Conservation (phyloP, 768 basidiomycete genomes). For the Rubroboletus satanas region DNA sequence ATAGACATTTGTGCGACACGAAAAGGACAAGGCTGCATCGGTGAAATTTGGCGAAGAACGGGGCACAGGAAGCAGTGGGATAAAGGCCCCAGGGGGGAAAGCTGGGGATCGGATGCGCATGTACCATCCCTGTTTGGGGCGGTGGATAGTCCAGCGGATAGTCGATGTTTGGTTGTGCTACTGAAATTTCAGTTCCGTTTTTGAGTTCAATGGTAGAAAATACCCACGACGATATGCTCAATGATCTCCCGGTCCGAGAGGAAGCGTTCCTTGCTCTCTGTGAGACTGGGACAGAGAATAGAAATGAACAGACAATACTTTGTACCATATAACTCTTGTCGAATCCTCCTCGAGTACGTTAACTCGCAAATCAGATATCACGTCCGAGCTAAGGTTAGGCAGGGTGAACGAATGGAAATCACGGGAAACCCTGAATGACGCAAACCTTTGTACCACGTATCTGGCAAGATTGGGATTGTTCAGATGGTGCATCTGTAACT, state of each 20-base stretch:
- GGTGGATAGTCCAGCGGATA: conserved; percentile 72
- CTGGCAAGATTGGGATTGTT: conserved; percentile 29
- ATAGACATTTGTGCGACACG: conserved; percentile 45
- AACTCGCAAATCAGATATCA: conserved; percentile 63
- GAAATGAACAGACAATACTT: conserved; percentile 41
- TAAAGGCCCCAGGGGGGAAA: conserved; percentile 61
- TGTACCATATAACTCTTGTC: conserved; percentile 66
- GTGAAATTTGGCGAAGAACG: conserved; percentile 44
- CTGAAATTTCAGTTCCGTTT: not conserved
- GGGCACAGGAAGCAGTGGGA: conserved; percentile 50
- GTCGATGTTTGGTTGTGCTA: conserved; percentile 68
- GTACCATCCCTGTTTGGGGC: conserved; percentile 82
- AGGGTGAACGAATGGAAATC: not conserved
- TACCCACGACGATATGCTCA: conserved; percentile 66
- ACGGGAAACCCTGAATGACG: not conserved
- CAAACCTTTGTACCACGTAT: conserved; percentile 33
- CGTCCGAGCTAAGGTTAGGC: conserved; percentile 55
- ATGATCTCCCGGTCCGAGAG: conserved; percentile 72
- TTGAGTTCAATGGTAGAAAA: not conserved
- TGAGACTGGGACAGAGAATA: conserved; percentile 8
- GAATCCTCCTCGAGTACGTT: conserved; percentile 58
- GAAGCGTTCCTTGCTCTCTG: conserved; percentile 58
- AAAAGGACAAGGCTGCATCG: conserved; percentile 51
- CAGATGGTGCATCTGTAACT: conserved; percentile 17
- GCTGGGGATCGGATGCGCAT: conserved; percentile 68